A percentile compares a stretch with the other conserved stretches of the same genome.
Conservation (phyloP, 1,139 yeast species). For the Suhomyces coccinellae region DNA sequence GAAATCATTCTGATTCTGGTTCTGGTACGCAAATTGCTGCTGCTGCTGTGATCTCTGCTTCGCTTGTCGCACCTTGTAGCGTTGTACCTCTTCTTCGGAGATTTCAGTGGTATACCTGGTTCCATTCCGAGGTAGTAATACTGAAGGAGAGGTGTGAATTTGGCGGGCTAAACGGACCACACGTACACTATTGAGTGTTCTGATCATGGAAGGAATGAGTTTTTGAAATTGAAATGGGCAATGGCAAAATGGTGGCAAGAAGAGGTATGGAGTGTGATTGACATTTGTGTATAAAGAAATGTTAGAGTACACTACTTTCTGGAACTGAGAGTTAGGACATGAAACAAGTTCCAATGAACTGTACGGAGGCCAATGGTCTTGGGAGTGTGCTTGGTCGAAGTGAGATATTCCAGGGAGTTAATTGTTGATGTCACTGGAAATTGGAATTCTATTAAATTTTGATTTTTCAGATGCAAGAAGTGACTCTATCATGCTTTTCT, state of each 20-base stretch:
- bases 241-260: conserved; percentile 1
- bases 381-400: no score
- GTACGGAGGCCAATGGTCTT: no score
- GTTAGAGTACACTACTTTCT: no score
- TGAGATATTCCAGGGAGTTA: no score
- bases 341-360: no score
- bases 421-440: no score
- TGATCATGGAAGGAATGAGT: neutral
- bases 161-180: neutral
- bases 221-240: neutral
- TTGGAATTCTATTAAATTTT: no score
- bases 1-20: conserved; percentile 25
- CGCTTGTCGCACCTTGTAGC: conserved; percentile 20
- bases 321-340: no score
- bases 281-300: no score
- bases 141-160: conserved; percentile 2
- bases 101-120: conserved; percentile 38
- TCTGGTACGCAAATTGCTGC: conserved; percentile 8
- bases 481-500: no score
- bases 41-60: conserved; percentile 15
- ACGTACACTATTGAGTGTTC: neutral
- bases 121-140: conserved; percentile 19
- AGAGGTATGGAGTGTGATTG: no score
- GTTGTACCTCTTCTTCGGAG: conserved; percentile 38
- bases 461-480: no score